Percentiles rank a stretch among this genome's conserved stretches.
Evolutionary conservation across 352 stramenopile species (phyloP).

Genomic region (Pythium monospermum): DNA sequence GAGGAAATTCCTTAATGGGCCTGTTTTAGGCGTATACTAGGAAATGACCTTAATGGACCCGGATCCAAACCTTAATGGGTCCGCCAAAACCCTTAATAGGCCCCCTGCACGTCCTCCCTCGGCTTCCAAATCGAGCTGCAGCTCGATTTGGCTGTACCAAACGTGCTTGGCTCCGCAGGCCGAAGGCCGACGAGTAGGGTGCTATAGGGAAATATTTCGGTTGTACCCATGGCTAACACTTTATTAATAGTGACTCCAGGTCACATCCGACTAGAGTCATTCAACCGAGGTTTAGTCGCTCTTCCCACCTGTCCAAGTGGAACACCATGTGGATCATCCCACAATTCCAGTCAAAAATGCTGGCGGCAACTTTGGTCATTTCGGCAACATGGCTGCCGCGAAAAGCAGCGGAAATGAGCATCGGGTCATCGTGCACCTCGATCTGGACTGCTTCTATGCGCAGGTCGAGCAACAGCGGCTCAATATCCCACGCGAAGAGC

Average conservation of each 20-base stretch:
- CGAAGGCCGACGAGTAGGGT: no score
- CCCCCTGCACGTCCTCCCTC: background rate
- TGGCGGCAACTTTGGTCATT: slow-evolving; percentile 9
- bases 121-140: background rate
- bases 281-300: background rate
- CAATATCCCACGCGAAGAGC: slow-evolving; percentile 50
- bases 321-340: background rate
- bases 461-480: slow-evolving; percentile 79
- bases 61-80: background rate
- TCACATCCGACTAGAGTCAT: background rate
- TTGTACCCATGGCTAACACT: background rate
- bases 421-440: slow-evolving; percentile 78
- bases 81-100: background rate
- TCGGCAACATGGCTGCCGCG: slow-evolving; percentile 10
- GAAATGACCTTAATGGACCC: background rate
- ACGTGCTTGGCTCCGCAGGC: no score
- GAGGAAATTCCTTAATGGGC: no score
- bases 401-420: background rate
- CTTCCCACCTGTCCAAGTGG: background rate
- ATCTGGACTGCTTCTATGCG: slow-evolving; percentile 88
- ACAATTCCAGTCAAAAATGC: background rate
- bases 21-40: no score
- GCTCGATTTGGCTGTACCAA: no score
- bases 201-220: background rate
- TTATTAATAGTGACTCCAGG: background rate